Evolutionary conservation across 257 asterid genomes (phyloP), one percentile per base, ranked within the genome.

Genomic region (Solanum ossicruentum): DNA sequence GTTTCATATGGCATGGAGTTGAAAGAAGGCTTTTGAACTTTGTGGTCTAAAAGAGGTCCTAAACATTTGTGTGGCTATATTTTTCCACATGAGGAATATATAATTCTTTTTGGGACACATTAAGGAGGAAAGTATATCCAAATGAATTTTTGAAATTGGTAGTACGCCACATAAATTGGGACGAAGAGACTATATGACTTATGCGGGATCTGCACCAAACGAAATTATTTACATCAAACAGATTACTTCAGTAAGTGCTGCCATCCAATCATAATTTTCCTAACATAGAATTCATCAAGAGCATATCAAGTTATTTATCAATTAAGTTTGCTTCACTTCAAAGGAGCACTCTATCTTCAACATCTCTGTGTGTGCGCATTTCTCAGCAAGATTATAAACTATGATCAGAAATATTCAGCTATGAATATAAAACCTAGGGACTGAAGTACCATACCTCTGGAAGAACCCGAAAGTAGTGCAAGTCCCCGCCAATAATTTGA

Each of bases 401-500:
- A 73, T 75, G 39, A 47, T 12, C 17, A 77, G 45, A 26, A 77
- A 17, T 17, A 77, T 26, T 51, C 0, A 77, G 43, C 16, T 49
- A 77, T 51, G 26, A 16, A 26, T 77, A 49, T n/a, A 56, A 51
- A 77, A 26, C 10, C 58, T n/a, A 77, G 16, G 23, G 23, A 49
- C 45, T 2, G 63, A 86, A 21, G 81, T 90, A 94, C 98, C 99
- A 79, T 90, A 94, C 99, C 99, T 93, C 87, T 39, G 98, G 97
- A 92, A 90, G 94, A 85, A 93, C 96, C 58, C 98, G 92, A 85
- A 94, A 93, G 85, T 96, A 94, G 89, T 96, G 99, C 90, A 96
- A 87, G 90, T 96, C 98, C 7, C 99, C 99, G 63, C 99, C 99
- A 52, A 96, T 91, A 78, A 96, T 96, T 93, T 94, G 90, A 82